Evolutionary conservation across 2,329 filamentous ascomycete genomes (phyloP), one percentile per base, ranked within the genome.

Genomic region (Penicillium brevicompactum): DNA sequence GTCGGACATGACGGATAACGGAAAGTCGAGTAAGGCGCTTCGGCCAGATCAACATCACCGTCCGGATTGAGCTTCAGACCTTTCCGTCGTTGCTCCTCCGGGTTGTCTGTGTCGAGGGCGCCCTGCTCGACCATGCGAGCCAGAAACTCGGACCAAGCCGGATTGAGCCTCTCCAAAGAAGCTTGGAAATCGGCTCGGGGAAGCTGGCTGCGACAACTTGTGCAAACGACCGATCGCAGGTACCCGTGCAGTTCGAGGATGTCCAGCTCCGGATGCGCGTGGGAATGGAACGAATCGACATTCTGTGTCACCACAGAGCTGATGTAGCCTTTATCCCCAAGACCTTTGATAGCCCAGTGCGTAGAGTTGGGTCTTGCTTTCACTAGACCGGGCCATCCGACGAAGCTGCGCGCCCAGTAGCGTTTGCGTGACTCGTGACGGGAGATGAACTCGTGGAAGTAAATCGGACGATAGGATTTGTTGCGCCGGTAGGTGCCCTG

Each of bases 401-500:
- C 78, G 73, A 96, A 99, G 69, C 90, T 96, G 46, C 94, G 80
- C 1, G 94, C 93, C 94, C 94, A 99, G 72, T 99, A 99, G 58
- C 94, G 81, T 74, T 97, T 94, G 61, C 94, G 82, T 11, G 90
- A 87, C 71, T 92, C 90, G 74, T 97, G 93, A 61, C 80, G 89
- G 45, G 82, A 78, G 42, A 91, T 75, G 69, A 97, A 99, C 72
- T 99, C 94, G 72, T 91, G 87, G 73, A 90, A 92, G 77, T 96
- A 99, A 62, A 96, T 95, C 31, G 93, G 94, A 2, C 90, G 86
- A 70, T 96, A 97, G 13, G 85, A 86, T 77, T 90, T 91, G 77
- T 97, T 97, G 68, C 94, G 82, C 42, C 91, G 88, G 71, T 99
- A 99, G 8, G 93, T 97, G 58, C 94, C 94, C 62, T 92, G 90